phyloP scores from a whole-genome alignment of 2,329 filamentous ascomycete species.

The Emmonsiellopsis sp. region DNA sequence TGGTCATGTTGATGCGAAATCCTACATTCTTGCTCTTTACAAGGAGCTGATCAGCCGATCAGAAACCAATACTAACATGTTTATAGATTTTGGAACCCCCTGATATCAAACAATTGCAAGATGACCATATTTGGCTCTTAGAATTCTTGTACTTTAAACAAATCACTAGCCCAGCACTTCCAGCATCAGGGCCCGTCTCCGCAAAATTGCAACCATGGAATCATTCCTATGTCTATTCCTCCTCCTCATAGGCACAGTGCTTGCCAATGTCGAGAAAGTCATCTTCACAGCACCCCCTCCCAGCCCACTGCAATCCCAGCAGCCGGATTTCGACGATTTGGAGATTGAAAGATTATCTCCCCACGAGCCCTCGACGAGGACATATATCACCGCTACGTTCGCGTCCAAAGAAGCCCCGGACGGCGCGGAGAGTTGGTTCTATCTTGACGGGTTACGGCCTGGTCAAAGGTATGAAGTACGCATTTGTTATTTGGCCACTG shows the following conservation, averaged over 20 bases:
- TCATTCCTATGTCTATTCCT: conserved; percentile 3
- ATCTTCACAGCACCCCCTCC: conserved; percentile 69
- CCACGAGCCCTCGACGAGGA: conserved; percentile 46
- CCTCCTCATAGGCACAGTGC: conserved; percentile 13
- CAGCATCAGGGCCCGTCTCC: conserved; percentile 13
- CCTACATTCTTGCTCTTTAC: too few species aligned
- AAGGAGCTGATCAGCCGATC: too few species aligned
- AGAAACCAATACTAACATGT: too few species aligned
- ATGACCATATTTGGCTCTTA: too few species aligned
- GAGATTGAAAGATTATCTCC: conserved; percentile 58
- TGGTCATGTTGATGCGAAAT: too few species aligned
- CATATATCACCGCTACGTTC: conserved; percentile 58
- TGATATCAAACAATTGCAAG: too few species aligned
- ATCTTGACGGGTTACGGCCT: conserved; percentile 60
- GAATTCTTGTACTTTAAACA: neutral
- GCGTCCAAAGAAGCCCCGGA: conserved; percentile 43
- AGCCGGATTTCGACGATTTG: conserved; percentile 50
- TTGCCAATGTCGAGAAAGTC: conserved; percentile 80
- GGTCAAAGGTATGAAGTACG: conserved; percentile 80
- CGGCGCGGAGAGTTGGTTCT: conserved; percentile 66
- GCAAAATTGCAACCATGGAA: neutral
- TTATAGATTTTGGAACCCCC: too few species aligned
- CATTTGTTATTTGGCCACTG: conserved; percentile 87
- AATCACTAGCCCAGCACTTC: neutral
- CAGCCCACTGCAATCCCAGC: conserved; percentile 45